These are phyloP conservation scores for Volvox carteri DNA, from an alignment of 163 green algal species.

Conservation along the genomic window DNA sequence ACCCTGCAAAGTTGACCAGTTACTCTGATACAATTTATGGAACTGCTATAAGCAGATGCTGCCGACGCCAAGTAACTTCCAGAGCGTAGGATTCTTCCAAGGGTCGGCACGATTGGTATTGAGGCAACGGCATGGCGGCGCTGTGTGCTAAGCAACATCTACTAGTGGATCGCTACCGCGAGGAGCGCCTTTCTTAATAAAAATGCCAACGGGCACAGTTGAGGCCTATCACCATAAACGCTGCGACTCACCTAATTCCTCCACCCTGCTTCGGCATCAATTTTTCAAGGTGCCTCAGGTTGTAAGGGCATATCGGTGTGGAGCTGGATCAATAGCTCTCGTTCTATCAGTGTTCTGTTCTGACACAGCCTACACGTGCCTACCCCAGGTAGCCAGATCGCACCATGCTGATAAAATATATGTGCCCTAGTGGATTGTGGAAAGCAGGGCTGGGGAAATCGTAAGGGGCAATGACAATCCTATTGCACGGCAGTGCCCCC, in stretches of 20 bases:
- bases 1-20: neutral
- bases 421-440: neutral
- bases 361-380: neutral
- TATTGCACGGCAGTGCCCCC: neutral
- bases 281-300: neutral
- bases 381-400: neutral
- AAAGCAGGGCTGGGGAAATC: neutral
- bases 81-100: neutral
- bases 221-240: conserved; percentile 6
- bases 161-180: neutral
- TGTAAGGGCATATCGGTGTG: neutral
- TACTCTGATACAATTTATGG: neutral
- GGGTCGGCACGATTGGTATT: conserved; percentile 27
- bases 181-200: neutral
- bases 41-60: neutral
- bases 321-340: neutral
- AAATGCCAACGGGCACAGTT: conserved; percentile 1
- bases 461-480: neutral
- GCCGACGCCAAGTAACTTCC: neutral
- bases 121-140: neutral
- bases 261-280: neutral
- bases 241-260: conserved; percentile 33
- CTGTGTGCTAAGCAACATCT: neutral
- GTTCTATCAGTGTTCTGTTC: neutral
- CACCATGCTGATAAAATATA: neutral